Evolutionary conservation across 805 yeast genomes (phyloP).

Genomic region (Starmerella lactis-condensi): DNA sequence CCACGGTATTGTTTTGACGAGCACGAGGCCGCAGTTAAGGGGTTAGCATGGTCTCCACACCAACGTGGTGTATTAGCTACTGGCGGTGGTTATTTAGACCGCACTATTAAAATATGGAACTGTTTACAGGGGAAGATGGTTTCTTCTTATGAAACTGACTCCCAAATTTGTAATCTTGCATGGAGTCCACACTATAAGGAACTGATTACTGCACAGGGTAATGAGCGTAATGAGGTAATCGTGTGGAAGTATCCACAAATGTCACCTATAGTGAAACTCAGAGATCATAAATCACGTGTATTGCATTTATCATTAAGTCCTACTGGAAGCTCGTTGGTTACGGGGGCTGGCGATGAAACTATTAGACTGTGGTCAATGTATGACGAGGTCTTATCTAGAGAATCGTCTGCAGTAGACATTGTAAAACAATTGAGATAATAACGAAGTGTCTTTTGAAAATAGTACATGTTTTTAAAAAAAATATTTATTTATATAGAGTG

Average conservation of each 20-base stretch:
- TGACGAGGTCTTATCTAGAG: constrained; percentile 31
- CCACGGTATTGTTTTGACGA: constrained; percentile 63
- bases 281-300: constrained; percentile 89
- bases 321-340: constrained; percentile 89
- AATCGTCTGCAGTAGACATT: constrained; percentile 4
- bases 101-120: constrained; percentile 81
- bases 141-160: constrained; percentile 79
- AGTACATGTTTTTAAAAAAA: too few relatives aligned
- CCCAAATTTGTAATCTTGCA: constrained; percentile 82
- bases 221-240: constrained; percentile 70
- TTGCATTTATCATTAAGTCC: constrained; percentile 78
- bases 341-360: constrained; percentile 98
- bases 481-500: too few relatives aligned
- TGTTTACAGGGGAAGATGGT: constrained; percentile 56
- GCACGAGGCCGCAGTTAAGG: constrained; percentile 91
- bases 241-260: constrained; percentile 87
- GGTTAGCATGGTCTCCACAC: constrained; percentile 95
- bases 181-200: constrained; percentile 92
- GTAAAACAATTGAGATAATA: constrained; percentile 9
- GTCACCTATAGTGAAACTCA: constrained; percentile 82
- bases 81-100: constrained; percentile 95
- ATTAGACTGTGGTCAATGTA: constrained; percentile 88
- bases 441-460: too few relatives aligned
- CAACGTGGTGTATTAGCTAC: constrained; percentile 82
- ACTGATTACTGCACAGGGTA: constrained; percentile 87